Base-by-base conservation (phyloP, 192 early-diverging fungal genomes). In the Coemansia sp. region DNA sequence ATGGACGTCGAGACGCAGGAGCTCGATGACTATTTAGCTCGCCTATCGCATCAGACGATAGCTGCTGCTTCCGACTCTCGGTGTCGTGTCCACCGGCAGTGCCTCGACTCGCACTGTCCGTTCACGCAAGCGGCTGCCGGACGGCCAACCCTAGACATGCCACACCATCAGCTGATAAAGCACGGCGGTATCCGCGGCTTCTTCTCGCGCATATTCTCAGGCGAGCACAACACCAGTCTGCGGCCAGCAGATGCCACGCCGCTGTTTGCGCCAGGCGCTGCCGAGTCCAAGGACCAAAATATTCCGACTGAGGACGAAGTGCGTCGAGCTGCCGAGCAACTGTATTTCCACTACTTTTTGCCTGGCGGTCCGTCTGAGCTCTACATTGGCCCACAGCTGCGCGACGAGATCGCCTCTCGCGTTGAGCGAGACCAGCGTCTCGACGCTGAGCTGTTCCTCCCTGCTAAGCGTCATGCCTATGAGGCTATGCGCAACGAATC, bases 401-500 rank as follows among this genome's bases (percentile, higher is more conserved):
- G 81, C 61, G 74, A 75, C 30, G 74, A 77, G 62, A 66, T 84
- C 10, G 50, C 73, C 7, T 19, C 63, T 53, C 67, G 81, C 8
- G 61, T 84, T 28, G 81, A 84, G 43, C 66, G 66, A 5, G 76
- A 84, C 44, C 40, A 63, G 44, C 67, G 76, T 19, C 55, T 78
- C 9, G 81, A 84, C 43, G 53, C 81, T 0, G 72, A 72, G 33
- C 67, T 84, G 52, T 84, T 84, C 62, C 70, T 69, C 3, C 70
- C 77, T 4, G 81, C 62, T 67, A 84, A 84, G 74, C 76, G 81
- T 2, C 81, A 84, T 37, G 81, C 68, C 7, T 84, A 78, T 74
- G 73, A 78, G 73, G 74, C 73, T 7, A 77, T 84, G 76, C 76
- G 73, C 38, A 65, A 78, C 70, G 81, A 84, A 44, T 84, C 81